These are phyloP conservation scores for Fusarium temperatum DNA, from an alignment of 2,329 filamentous ascomycete genomes.

Conservation along the genomic window DNA sequence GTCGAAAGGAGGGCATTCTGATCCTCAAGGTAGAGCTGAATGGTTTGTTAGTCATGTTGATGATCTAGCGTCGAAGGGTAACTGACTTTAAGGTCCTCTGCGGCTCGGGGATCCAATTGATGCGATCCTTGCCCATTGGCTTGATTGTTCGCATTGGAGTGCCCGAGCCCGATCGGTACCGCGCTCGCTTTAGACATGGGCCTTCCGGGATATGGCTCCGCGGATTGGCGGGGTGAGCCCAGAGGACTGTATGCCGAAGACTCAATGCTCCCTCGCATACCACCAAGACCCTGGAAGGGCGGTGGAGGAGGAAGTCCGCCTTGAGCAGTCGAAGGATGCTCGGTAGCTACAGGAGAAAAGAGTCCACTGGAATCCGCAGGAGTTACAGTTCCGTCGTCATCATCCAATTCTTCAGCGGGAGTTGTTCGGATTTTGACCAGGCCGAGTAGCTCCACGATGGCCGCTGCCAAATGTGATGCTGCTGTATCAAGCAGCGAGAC, in stretches of 20 bases:
- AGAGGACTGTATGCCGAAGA: conserved; percentile 81
- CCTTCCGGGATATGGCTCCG: conserved; percentile 52
- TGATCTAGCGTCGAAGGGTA: not conserved
- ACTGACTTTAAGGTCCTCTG: conserved; percentile 61
- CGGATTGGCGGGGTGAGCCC: conserved; percentile 71
- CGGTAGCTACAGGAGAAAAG: conserved; percentile 67
- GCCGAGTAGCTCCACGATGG: conserved; percentile 86
- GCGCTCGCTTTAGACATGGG: conserved; percentile 40
- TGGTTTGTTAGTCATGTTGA: not conserved
- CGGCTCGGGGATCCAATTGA: conserved; percentile 50
- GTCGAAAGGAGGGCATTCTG: conserved; percentile 82
- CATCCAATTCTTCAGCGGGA: conserved; percentile 77
- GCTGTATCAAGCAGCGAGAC: conserved; percentile 95
- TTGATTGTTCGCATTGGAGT: conserved; percentile 47
- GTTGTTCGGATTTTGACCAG: conserved; percentile 84
- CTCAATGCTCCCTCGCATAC: conserved; percentile 67
- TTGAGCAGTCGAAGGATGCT: conserved; percentile 45
- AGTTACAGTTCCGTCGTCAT: conserved; percentile 73
- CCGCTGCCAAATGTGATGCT: conserved; percentile 85
- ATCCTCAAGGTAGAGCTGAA: conserved; percentile 79
- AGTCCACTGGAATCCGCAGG: conserved; percentile 75
- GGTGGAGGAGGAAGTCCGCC: conserved; percentile 60
- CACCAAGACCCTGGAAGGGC: conserved; percentile 67
- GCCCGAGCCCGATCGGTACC: conserved; percentile 51
- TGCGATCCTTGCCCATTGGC: conserved; percentile 52